phyloP scores from a whole-genome alignment of 768 basidiomycete genomes.

The Suillus placidus region DNA sequence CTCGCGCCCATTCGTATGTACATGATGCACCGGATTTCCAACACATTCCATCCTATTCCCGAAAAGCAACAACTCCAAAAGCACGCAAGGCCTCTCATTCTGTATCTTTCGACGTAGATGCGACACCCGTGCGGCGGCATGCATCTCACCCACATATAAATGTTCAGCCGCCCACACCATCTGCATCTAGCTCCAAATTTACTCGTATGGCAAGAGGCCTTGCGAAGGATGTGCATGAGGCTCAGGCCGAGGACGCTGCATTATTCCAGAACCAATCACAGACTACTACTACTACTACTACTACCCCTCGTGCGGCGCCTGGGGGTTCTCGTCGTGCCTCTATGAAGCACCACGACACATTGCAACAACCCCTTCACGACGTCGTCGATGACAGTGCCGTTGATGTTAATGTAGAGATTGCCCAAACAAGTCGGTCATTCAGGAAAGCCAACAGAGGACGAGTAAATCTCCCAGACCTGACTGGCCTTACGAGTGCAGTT shows the following conservation, averaged over 20 bases:
- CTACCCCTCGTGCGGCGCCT: neutral
- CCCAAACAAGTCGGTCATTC: slow-evolving; percentile 14
- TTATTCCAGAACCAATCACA: slow-evolving; percentile 4
- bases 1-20: slow-evolving; percentile 19
- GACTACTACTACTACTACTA: slow-evolving; percentile 11
- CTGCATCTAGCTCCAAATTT: slow-evolving; percentile 56
- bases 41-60: slow-evolving; percentile 10
- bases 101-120: slow-evolving; percentile 31
- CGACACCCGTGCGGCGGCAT: slow-evolving; percentile 30
- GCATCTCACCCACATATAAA: slow-evolving; percentile 42
- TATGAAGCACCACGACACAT: slow-evolving; percentile 6
- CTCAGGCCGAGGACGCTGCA: slow-evolving; percentile 22
- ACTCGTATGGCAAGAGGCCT: slow-evolving; percentile 60
- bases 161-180: slow-evolving; percentile 64
- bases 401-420: slow-evolving; percentile 11
- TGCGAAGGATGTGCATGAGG: slow-evolving; percentile 54
- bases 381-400: slow-evolving; percentile 29
- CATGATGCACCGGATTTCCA: slow-evolving; percentile 1
- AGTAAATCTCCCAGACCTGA: slow-evolving; percentile 78
- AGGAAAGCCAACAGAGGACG: slow-evolving; percentile 38
- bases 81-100: slow-evolving; percentile 28
- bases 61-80: slow-evolving; percentile 38
- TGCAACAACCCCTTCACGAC: slow-evolving; percentile 35
- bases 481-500: slow-evolving; percentile 79
- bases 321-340: slow-evolving; percentile 10